Evolutionary conservation across 306 rosid genomes (phyloP).

Genomic region (Castanopsis chinensis): DNA sequence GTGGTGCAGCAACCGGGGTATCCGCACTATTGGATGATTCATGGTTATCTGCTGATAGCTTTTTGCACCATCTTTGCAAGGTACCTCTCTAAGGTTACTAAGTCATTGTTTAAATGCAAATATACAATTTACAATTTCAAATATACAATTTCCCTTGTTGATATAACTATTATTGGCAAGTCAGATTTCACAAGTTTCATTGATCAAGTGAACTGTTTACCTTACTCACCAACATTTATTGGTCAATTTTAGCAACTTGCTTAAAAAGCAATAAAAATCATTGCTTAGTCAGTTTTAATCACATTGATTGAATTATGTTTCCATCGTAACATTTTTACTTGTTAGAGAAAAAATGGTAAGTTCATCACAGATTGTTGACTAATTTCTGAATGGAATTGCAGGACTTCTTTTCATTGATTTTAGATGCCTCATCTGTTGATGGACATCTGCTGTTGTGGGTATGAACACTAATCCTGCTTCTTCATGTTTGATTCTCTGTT

Average conservation of each 20-base stretch:
- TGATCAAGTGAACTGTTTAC: neutral
- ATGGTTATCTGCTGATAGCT: constrained; percentile 72
- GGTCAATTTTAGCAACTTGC: neutral
- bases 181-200: neutral
- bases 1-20: constrained; percentile 24
- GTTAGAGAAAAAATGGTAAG: neutral
- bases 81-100: constrained; percentile 27
- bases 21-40: constrained; percentile 66
- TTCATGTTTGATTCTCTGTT: neutral
- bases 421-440: constrained; percentile 68
- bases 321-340: neutral
- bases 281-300: constrained; percentile 3
- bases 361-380: constrained; percentile 10
- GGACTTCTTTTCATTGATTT: constrained; percentile 73
- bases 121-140: too few species aligned
- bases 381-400: constrained; percentile 29
- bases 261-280: neutral
- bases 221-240: neutral
- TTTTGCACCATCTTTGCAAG: constrained; percentile 73
- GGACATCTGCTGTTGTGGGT: constrained; percentile 93
- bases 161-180: neutral
- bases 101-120: neutral
- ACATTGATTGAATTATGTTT: neutral
- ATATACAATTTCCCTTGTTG: neutral
- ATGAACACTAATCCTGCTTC: constrained; percentile 25